Base-by-base conservation (phyloP, 2,329 filamentous ascomycete genomes). In the Diaporthe australafricana region DNA sequence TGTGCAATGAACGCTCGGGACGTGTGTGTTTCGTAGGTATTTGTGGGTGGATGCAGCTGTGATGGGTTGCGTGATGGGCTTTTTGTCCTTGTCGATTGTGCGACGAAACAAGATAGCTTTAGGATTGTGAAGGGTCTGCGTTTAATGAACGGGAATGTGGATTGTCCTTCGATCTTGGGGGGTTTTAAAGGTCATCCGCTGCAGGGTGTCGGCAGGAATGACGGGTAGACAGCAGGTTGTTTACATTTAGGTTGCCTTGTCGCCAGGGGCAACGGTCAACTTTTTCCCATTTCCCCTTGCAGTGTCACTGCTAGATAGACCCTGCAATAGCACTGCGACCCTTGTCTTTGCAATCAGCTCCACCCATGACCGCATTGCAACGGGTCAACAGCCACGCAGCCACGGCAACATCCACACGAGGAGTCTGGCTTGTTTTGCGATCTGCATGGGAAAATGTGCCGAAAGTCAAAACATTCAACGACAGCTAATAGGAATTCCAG, bases 231-330 rank as follows among this genome's bases (percentile, higher is more conserved):
- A 52, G 30, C 12, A 8, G 50, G 8, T 27, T 73, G 53, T 63
- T 74, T 72, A 72, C 68, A 40, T 70, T 48, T 25, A 50, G 42
- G 45, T 9, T 16, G 40, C 60, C 48, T 27, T 47, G 65, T 72
- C 48, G 57, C 70, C 73, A 68, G 25, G 71, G 71, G 68, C 71
- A 73, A 73, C 71, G 48, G 22, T 42, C 11, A 52, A 55, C 50
- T 63, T 71, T 68, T 66, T 22, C 16, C 12, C 27, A 25, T 27
- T 22, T 63, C 27, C 57, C 42, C 60, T 7, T 38, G n/a, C 8
- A 50, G 66, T 38, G 66, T 60, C 66, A 57, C 52, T 20, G 17
- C 42, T 40, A 30, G 2, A 30, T 40, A 30, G 2, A 30, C 53
- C 27, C 52, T 60, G 38, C 32, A 71, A 67, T 57, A 38, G 27